Conservation (phyloP, 2,329 filamentous ascomycete genomes). For the Trichoderma hamatum region DNA sequence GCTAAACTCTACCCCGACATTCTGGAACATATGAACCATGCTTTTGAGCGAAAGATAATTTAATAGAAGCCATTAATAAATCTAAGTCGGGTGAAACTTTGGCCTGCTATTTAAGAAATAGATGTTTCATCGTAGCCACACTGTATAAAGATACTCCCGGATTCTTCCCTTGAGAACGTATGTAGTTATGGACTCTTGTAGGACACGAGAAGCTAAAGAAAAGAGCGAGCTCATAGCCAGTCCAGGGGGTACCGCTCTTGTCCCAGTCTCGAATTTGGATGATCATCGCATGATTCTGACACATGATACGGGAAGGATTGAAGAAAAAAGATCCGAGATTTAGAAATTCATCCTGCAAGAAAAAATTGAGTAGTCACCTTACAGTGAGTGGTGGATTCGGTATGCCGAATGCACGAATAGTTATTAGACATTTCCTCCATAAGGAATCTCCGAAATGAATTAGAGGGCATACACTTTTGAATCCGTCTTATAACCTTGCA, state of each 20-base stretch:
- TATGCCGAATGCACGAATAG: not conserved
- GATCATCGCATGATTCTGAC: not conserved
- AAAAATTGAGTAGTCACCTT: not conserved
- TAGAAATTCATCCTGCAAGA: not conserved
- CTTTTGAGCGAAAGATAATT: not conserved
- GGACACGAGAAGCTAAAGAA: not conserved
- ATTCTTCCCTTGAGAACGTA: not conserved
- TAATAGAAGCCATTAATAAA: not conserved
- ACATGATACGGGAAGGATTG: not conserved
- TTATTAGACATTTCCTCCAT: not conserved
- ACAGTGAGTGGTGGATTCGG: not conserved
- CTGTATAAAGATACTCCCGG: too few species aligned
- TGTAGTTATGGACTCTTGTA: not conserved
- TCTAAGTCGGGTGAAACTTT: not conserved
- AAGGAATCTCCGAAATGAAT: not conserved
- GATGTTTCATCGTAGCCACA: not conserved
- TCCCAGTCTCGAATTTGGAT: not conserved
- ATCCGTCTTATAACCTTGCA: not conserved
- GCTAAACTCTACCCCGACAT: not conserved
- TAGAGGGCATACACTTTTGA: not conserved
- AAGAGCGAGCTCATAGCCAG: too few species aligned
- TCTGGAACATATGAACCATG: not conserved
- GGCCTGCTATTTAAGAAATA: not conserved
- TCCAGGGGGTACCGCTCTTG: not conserved
- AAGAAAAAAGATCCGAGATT: not conserved